phyloP scores from a whole-genome alignment of 2,329 filamentous ascomycete genomes.

The Pseudogymnoascus sp. region DNA sequence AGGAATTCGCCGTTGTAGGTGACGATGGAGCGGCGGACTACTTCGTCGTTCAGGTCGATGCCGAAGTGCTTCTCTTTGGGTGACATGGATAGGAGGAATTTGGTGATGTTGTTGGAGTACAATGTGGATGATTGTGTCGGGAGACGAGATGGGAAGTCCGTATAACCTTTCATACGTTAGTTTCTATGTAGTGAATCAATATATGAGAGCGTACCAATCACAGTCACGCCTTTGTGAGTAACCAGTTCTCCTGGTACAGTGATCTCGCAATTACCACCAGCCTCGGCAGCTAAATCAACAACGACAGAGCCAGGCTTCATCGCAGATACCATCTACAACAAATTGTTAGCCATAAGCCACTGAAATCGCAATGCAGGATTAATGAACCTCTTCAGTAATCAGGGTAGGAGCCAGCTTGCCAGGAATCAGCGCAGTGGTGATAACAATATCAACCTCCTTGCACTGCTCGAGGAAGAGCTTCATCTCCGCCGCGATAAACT shows the following conservation, averaged over 20 bases:
- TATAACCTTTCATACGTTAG: slow-evolving; percentile 53
- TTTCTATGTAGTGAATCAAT: background rate
- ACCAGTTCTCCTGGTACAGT: slow-evolving; percentile 66
- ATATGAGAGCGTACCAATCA: slow-evolving; percentile 55
- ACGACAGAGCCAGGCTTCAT: slow-evolving; percentile 89
- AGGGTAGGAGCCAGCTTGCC: slow-evolving; percentile 75
- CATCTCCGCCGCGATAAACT: slow-evolving; percentile 90
- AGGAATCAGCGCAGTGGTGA: slow-evolving; percentile 87
- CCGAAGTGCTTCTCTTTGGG: slow-evolving; percentile 73
- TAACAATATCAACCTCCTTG: slow-evolving; percentile 82
- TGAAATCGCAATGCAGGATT: background rate
- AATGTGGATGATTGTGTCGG: slow-evolving; percentile 84
- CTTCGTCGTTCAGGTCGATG: slow-evolving; percentile 73
- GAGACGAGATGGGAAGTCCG: slow-evolving; percentile 76
- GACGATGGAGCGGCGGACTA: slow-evolving; percentile 77
- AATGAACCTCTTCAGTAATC: slow-evolving; percentile 59
- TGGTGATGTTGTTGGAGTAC: slow-evolving; percentile 91
- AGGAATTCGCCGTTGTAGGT: slow-evolving; percentile 70
- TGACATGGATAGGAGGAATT: slow-evolving; percentile 74
- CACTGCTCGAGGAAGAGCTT: slow-evolving; percentile 84
- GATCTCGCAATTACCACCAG: slow-evolving; percentile 79
- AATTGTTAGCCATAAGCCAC: slow-evolving; percentile 17
- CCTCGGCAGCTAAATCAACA: slow-evolving; percentile 81
- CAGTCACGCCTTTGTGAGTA: slow-evolving; percentile 68
- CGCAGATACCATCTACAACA: slow-evolving; percentile 44